phyloP scores from a whole-genome alignment of 2,329 filamentous ascomycete genomes.

The Microcera coccophila region DNA sequence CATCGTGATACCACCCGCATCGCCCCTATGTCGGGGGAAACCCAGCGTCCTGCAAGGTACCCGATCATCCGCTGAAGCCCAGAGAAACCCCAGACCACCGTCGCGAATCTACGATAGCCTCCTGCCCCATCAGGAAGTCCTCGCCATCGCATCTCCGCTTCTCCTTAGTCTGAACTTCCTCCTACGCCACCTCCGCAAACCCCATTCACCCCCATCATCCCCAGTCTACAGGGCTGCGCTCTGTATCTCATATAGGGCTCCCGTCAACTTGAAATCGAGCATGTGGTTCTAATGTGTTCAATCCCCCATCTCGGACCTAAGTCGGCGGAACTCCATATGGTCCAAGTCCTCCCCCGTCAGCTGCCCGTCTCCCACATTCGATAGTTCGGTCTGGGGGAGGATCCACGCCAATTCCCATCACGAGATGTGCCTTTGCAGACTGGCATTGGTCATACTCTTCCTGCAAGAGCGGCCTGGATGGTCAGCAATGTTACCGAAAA shows the following conservation, averaged over 20 bases:
- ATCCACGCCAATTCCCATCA: not conserved
- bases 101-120: not conserved
- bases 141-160: too few species aligned
- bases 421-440: not conserved
- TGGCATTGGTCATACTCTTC: not conserved
- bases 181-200: not conserved
- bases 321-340: slow-evolving; percentile 14
- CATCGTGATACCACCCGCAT: not conserved
- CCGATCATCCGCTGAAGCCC: not conserved
- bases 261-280: slow-evolving; percentile 9
- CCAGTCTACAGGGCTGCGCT: not conserved
- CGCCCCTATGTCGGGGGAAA: not conserved
- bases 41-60: not conserved
- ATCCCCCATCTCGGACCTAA: slow-evolving; percentile 21
- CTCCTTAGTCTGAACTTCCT: too few species aligned
- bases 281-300: not conserved
- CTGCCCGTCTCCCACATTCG: not conserved
- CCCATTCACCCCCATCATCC: not conserved
- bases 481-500: not conserved
- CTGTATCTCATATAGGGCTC: slow-evolving; percentile 8
- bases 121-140: not conserved
- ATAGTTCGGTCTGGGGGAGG: not conserved
- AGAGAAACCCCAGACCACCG: not conserved
- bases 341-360: not conserved
- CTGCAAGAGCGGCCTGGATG: not conserved